These are phyloP conservation scores for Pseudonitzschia pungens DNA, from an alignment of 108 stramenopile genomes.

Conservation along the genomic window DNA sequence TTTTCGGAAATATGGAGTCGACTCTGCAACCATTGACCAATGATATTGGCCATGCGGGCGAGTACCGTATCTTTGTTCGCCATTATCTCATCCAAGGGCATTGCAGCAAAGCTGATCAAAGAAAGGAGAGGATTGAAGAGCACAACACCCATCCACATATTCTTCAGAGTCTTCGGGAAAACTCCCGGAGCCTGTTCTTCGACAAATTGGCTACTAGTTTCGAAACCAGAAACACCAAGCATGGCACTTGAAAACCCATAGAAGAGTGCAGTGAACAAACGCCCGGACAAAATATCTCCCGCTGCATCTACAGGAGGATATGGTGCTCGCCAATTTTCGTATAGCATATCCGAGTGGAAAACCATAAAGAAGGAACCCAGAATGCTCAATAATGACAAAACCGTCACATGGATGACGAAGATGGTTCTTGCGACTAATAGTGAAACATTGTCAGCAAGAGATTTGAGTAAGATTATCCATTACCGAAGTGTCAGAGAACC, in stretches of 20 bases:
- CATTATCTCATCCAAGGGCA: slow-evolving; percentile 52
- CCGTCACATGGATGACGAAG: slow-evolving; percentile 57
- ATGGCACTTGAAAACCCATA: slow-evolving; percentile 66
- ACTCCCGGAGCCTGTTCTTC: slow-evolving; percentile 62
- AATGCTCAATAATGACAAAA: slow-evolving; percentile 39
- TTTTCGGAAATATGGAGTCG: slow-evolving; percentile 26
- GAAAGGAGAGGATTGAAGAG: slow-evolving; percentile 66
- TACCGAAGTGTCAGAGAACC: too few species aligned
- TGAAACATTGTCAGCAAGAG: neutral
- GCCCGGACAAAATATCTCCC: slow-evolving; percentile 38
- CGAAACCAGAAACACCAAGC: slow-evolving; percentile 75
- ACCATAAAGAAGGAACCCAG: slow-evolving; percentile 41
- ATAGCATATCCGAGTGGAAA: slow-evolving; percentile 33
- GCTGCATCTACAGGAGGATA: slow-evolving; percentile 35
- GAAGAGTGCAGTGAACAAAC: slow-evolving; percentile 51
- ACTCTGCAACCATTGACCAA: slow-evolving; percentile 51
- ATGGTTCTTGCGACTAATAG: slow-evolving; percentile 51
- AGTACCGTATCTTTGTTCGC: slow-evolving; percentile 52
- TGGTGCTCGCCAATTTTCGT: slow-evolving; percentile 39
- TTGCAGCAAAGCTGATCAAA: slow-evolving; percentile 49
- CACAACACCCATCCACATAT: slow-evolving; percentile 63
- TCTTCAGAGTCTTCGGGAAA: slow-evolving; percentile 58
- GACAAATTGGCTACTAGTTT: slow-evolving; percentile 64
- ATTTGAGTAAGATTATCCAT: neutral
- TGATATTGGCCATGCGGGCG: slow-evolving; percentile 52